Conservation (phyloP, 1,139 yeast genomes). For the Sugiyamaella xylanicola region DNA sequence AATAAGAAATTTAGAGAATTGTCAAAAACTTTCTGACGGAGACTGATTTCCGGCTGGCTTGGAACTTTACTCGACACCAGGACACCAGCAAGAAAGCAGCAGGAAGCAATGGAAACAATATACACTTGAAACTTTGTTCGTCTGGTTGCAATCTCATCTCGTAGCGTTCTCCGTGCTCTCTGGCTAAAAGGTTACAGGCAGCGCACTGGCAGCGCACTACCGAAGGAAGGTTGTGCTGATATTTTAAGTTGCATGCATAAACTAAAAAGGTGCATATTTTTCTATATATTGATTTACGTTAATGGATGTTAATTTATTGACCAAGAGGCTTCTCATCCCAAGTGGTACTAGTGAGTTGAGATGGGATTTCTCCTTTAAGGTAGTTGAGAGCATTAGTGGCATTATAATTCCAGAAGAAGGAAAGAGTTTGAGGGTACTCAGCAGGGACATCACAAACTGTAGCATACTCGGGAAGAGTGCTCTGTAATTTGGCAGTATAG, state of each 20-base stretch:
- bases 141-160: too few relatives aligned
- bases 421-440: constrained; percentile 34
- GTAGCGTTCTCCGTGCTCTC: too few relatives aligned
- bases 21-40: too few relatives aligned
- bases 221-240: too few relatives aligned
- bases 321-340: constrained; percentile 25
- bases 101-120: too few relatives aligned
- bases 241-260: background rate
- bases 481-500: constrained; percentile 37
- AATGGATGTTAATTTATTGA: background rate
- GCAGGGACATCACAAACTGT: constrained; percentile 34
- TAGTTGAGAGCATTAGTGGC: constrained; percentile 30
- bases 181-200: too few relatives aligned
- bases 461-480: constrained; percentile 26
- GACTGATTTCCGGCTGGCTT: too few relatives aligned
- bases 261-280: background rate
- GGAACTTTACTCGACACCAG: too few relatives aligned
- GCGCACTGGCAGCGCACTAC: too few relatives aligned
- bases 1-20: too few relatives aligned
- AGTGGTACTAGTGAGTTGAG: constrained; percentile 26
- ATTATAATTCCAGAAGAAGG: constrained; percentile 42
- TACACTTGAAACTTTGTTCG: too few relatives aligned
- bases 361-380: constrained; percentile 29
- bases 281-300: background rate
- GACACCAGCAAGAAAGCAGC: too few relatives aligned